Conservation (phyloP, 78 protist genomes). For the Goniomonas avonlea region DNA sequence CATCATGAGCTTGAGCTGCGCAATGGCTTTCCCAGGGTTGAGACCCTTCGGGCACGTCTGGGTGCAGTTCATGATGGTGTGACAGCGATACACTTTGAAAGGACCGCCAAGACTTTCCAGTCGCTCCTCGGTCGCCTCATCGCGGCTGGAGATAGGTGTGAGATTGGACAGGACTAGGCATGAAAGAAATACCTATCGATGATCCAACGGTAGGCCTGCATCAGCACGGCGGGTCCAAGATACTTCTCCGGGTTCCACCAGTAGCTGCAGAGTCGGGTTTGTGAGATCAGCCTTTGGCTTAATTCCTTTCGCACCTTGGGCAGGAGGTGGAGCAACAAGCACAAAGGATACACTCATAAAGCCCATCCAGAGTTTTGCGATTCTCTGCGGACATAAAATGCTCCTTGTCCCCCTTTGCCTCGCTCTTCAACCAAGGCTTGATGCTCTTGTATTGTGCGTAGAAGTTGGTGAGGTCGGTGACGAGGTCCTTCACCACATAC, state of each 20-base stretch:
- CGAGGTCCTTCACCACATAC: slow-evolving; percentile 50
- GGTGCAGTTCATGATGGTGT: slow-evolving; percentile 53
- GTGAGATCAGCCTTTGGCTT: background rate
- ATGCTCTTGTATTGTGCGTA: slow-evolving; percentile 46
- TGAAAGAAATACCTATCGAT: too few species aligned
- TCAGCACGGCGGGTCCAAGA: slow-evolving; percentile 51
- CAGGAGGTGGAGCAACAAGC: slow-evolving; percentile 57
- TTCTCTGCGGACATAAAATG: slow-evolving; percentile 27
- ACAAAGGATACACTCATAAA: slow-evolving; percentile 48
- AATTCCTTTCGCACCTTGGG: slow-evolving; percentile 1
- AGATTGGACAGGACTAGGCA: too few species aligned
- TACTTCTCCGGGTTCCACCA: slow-evolving; percentile 53
- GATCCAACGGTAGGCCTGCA: slow-evolving; percentile 59
- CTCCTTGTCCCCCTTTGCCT: slow-evolving; percentile 1
- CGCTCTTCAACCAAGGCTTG: slow-evolving; percentile 33
- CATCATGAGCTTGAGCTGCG: slow-evolving; percentile 25
- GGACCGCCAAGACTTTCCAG: slow-evolving; percentile 27
- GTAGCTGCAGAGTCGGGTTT: too few species aligned
- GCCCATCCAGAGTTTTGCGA: slow-evolving; percentile 30
- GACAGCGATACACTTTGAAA: slow-evolving; percentile 38
- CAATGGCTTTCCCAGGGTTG: slow-evolving; percentile 45
- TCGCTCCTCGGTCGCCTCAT: slow-evolving; percentile 26
- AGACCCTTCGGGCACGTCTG: slow-evolving; percentile 53
- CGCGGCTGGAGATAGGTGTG: too few species aligned
- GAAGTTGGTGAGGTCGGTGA: slow-evolving; percentile 40